A percentile compares a stretch with the other conserved stretches of the same genome.
phyloP scores from a whole-genome alignment of 352 stramenopile genomes.

The Pythium inflatum region DNA sequence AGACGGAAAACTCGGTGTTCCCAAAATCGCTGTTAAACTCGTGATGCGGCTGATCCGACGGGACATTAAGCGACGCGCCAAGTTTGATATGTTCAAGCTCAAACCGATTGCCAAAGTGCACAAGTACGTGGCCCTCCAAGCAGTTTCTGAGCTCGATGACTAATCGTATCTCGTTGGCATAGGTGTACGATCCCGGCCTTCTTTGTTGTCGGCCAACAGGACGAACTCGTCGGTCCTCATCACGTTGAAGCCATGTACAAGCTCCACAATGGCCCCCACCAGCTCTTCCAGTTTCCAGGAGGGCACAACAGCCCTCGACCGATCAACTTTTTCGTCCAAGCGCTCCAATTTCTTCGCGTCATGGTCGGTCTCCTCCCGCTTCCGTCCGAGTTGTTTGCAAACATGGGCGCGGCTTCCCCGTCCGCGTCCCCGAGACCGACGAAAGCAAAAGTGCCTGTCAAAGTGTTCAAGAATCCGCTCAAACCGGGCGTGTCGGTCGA shows the following conservation, averaged over 20 bases:
- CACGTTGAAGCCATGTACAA: conserved; percentile 77
- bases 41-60: conserved; percentile 80
- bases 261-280: conserved; percentile 75
- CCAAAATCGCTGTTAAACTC: conserved; percentile 81
- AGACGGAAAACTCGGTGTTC: conserved; percentile 80
- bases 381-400: conserved; percentile 55
- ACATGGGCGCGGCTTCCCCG: conserved; percentile 33
- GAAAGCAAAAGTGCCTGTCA: conserved; percentile 43
- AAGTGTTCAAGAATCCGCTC: conserved; percentile 76
- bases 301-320: conserved; percentile 81
- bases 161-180: too few relatives aligned
- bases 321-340: conserved; percentile 79
- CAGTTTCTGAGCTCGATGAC: too few relatives aligned
- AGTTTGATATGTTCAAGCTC: conserved; percentile 90
- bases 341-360: conserved; percentile 77
- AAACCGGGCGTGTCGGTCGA: conserved; percentile 57
- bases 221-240: conserved; percentile 80
- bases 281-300: conserved; percentile 80
- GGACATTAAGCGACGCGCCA: conserved; percentile 79
- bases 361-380: conserved; percentile 80
- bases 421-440: conserved; percentile 30
- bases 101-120: conserved; percentile 76
- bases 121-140: conserved; percentile 44
- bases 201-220: conserved; percentile 75
- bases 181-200: conserved; percentile 68